Conservation (phyloP, 2,329 filamentous ascomycete species). For the Apiospora pterosperma region DNA sequence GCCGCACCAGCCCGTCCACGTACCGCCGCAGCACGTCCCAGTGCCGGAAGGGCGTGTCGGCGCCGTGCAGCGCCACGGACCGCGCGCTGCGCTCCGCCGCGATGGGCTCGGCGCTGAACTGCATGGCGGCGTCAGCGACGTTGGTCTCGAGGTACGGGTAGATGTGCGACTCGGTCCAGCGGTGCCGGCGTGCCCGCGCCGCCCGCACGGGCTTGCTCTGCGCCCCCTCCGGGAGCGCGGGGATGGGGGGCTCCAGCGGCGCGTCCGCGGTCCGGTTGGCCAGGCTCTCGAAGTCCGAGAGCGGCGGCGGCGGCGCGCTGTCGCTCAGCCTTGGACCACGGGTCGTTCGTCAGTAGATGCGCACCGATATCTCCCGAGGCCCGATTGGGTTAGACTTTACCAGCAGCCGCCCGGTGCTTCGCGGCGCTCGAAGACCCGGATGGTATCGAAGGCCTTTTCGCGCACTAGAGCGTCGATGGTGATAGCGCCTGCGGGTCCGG, state of each 20-base stretch:
- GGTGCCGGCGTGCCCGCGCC: slow-evolving; percentile 37
- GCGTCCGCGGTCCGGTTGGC: slow-evolving; percentile 47
- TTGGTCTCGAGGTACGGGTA: slow-evolving; percentile 66
- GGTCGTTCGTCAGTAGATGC: neutral
- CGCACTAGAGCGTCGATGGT: slow-evolving; percentile 56
- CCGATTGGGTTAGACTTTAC: slow-evolving; percentile 33
- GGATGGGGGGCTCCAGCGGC: slow-evolving; percentile 20
- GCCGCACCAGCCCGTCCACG: slow-evolving; percentile 46
- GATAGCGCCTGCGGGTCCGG: slow-evolving; percentile 59
- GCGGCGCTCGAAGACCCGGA: slow-evolving; percentile 60
- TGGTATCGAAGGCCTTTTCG: slow-evolving; percentile 55
- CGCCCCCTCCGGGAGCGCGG: slow-evolving; percentile 5
- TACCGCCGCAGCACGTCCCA: slow-evolving; percentile 56
- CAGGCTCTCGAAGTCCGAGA: slow-evolving; percentile 43
- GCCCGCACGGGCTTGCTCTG: slow-evolving; percentile 41
- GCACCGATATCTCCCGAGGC: neutral
- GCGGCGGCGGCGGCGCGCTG: slow-evolving; percentile 30
- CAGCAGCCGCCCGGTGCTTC: slow-evolving; percentile 59
- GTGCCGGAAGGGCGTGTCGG: slow-evolving; percentile 58
- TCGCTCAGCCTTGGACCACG: slow-evolving; percentile 37
- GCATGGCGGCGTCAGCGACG: slow-evolving; percentile 56
- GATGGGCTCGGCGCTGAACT: slow-evolving; percentile 55
- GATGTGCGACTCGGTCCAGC: slow-evolving; percentile 55
- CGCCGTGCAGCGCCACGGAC: slow-evolving; percentile 47
- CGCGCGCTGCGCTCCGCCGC: slow-evolving; percentile 37